Evolutionary conservation across 2,329 filamentous ascomycete genomes (phyloP).

Genomic region (Stachybotrys chlorohalonatus): DNA sequence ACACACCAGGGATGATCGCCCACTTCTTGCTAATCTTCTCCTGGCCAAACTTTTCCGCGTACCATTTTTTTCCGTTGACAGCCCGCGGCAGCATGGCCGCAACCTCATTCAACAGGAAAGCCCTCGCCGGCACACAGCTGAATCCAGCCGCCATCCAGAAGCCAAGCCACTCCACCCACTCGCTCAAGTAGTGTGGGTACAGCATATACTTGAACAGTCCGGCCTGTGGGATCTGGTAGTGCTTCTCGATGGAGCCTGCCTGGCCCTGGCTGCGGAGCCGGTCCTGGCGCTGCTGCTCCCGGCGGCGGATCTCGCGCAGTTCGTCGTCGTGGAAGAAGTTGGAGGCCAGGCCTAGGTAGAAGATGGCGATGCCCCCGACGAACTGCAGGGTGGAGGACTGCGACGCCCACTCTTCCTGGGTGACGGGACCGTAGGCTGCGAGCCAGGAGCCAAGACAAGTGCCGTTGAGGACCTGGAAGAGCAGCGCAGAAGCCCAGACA

Average conservation of each 20-base stretch:
- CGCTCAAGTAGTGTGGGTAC: conserved; percentile 89
- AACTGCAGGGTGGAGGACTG: conserved; percentile 37
- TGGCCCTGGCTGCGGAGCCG: conserved; percentile 17
- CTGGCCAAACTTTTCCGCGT: conserved; percentile 76
- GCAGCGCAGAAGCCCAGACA: conserved; percentile 54
- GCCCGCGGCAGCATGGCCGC: conserved; percentile 85
- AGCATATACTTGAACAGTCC: conserved; percentile 77
- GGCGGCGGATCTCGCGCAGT: conserved; percentile 74
- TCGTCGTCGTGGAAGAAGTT: conserved; percentile 91
- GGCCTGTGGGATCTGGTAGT: conserved; percentile 78
- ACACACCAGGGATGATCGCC: conserved; percentile 55
- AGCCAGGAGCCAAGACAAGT: conserved; percentile 73
- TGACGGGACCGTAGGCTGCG: conserved; percentile 66
- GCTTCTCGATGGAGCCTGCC: conserved; percentile 46
- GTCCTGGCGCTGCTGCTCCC: conserved; percentile 51
- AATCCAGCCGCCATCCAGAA: conserved; percentile 70
- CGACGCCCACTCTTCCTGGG: conserved; percentile 38
- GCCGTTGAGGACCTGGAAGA: conserved; percentile 77
- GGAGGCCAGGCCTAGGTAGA: conserved; percentile 63
- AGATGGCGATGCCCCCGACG: conserved; percentile 60
- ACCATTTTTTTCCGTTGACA: conserved; percentile 75
- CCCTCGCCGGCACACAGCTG: conserved; percentile 63
- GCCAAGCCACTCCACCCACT: conserved; percentile 94
- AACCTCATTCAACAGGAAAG: conserved; percentile 80
- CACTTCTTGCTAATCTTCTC: conserved; percentile 68